phyloP scores from a whole-genome alignment of 495 filamentous ascomycete species.

The Tuber melanosporum region DNA sequence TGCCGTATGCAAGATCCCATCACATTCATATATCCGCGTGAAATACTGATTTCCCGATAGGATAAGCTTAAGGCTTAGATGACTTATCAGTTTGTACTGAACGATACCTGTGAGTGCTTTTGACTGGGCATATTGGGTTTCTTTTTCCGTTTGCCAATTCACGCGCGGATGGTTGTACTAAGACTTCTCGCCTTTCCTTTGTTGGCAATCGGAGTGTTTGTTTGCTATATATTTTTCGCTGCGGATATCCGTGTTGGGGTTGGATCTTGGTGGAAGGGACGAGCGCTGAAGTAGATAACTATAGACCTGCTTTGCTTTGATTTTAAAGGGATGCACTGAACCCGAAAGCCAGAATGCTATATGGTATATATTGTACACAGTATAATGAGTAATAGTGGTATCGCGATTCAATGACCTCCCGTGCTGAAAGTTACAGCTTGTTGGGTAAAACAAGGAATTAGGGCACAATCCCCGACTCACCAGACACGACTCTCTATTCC shows the following conservation, averaged over 20 bases:
- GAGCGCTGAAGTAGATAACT: background rate
- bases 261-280: background rate
- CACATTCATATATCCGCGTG: background rate
- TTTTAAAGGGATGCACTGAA: background rate
- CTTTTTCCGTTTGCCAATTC: background rate
- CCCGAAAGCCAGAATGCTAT: background rate
- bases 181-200: background rate
- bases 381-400: background rate
- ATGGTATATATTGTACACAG: background rate
- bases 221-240: background rate
- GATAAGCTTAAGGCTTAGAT: background rate
- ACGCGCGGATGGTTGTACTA: background rate
- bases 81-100: background rate
- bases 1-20: conserved; percentile 7
- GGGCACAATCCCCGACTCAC: background rate
- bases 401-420: background rate
- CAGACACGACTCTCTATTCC: background rate
- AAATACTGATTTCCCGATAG: background rate
- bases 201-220: background rate
- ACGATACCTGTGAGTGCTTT: background rate
- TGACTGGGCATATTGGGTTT: background rate
- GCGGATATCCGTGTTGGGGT: background rate
- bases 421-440: background rate
- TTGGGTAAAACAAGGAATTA: background rate
- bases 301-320: background rate